A percentile compares a stretch with the other conserved stretches of the same genome.
phyloP scores from a whole-genome alignment of 1,284 basidiomycete species.

The Pseudozyma thailandica region DNA sequence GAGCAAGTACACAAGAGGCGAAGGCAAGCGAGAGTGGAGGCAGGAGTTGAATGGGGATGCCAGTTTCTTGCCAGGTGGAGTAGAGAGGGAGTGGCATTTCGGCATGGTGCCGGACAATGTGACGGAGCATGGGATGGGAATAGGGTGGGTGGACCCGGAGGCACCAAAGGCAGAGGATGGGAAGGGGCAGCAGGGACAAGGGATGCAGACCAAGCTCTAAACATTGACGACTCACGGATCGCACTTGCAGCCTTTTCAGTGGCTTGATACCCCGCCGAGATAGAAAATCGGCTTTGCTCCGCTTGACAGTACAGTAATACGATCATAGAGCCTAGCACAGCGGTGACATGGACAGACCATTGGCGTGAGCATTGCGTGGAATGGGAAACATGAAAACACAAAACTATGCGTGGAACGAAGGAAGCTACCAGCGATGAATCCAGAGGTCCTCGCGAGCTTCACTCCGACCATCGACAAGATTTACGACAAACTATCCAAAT shows the following conservation, averaged over 20 bases:
- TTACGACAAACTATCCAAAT: no score
- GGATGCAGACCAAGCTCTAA: slow-evolving; percentile 35
- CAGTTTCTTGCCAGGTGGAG: slow-evolving; percentile 70
- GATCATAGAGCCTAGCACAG: not conserved
- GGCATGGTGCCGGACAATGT: slow-evolving; percentile 51
- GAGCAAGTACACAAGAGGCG: slow-evolving; percentile 52
- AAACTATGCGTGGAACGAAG: no score
- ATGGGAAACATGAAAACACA: not conserved
- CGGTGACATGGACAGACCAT: not conserved
- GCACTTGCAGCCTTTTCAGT: not conserved
- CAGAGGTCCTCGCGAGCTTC: slow-evolving; percentile 18
- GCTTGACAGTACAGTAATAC: not conserved
- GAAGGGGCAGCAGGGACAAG: not conserved
- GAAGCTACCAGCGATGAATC: not conserved
- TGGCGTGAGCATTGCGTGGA: not conserved
- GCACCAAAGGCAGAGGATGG: not conserved
- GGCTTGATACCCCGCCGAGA: slow-evolving; percentile 9
- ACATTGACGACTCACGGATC: not conserved
- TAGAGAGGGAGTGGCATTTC: slow-evolving; percentile 79
- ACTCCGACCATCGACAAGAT: not conserved
- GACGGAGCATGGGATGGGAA: slow-evolving; percentile 57
- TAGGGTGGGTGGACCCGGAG: slow-evolving; percentile 50
- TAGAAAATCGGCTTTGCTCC: not conserved
- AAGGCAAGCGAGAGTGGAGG: slow-evolving; percentile 27
- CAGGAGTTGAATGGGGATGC: slow-evolving; percentile 57